These are phyloP conservation scores for Pascua sp. DNA, from an alignment of 1,284 basidiomycete species.

Conservation along the genomic window DNA sequence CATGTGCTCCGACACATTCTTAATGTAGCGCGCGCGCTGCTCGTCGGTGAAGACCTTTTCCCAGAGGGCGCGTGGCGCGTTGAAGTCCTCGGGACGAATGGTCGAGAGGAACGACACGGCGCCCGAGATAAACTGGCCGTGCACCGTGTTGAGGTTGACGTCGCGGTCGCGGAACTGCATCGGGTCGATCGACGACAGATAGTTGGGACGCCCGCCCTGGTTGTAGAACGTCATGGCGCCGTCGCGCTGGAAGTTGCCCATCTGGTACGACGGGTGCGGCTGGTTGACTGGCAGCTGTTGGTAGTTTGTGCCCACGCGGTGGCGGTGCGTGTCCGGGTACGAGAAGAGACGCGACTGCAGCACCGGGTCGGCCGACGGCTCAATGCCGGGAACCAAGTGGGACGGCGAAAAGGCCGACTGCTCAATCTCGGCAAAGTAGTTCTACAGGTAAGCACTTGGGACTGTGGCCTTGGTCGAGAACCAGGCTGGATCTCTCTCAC, in stretches of 20 bases:
- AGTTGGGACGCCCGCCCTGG: slow-evolving; percentile 80
- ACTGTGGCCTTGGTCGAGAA: too few relatives aligned
- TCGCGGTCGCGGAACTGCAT: slow-evolving; percentile 32
- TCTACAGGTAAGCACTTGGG: slow-evolving; percentile 8
- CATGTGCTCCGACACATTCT: slow-evolving; percentile 74
- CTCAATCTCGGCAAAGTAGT: slow-evolving; percentile 66
- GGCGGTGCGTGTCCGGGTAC: slow-evolving; percentile 90
- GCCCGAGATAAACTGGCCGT: slow-evolving; percentile 71
- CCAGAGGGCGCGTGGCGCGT: slow-evolving; percentile 80
- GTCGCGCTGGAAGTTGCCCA: slow-evolving; percentile 75
- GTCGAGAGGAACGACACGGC: slow-evolving; percentile 71
- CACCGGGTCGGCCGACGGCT: slow-evolving; percentile 83
- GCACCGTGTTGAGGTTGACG: slow-evolving; percentile 49
- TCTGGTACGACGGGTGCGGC: slow-evolving; percentile 58
- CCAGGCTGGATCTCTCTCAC: slow-evolving; percentile 16
- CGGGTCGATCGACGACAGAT: slow-evolving; percentile 65
- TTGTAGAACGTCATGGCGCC: slow-evolving; percentile 61
- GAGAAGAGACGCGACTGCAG: slow-evolving; percentile 90
- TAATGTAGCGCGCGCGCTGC: slow-evolving; percentile 65
- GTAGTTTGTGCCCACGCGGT: slow-evolving; percentile 69
- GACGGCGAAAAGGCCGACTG: slow-evolving; percentile 65
- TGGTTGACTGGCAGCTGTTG: slow-evolving; percentile 83
- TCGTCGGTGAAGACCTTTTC: slow-evolving; percentile 69
- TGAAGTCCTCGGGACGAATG: slow-evolving; percentile 81
- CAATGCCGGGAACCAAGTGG: slow-evolving; percentile 79